Percentiles rank a stretch among this genome's conserved stretches.
phyloP scores from a whole-genome alignment of 1,284 basidiomycete genomes.

The Ustilago shanxiensis region DNA sequence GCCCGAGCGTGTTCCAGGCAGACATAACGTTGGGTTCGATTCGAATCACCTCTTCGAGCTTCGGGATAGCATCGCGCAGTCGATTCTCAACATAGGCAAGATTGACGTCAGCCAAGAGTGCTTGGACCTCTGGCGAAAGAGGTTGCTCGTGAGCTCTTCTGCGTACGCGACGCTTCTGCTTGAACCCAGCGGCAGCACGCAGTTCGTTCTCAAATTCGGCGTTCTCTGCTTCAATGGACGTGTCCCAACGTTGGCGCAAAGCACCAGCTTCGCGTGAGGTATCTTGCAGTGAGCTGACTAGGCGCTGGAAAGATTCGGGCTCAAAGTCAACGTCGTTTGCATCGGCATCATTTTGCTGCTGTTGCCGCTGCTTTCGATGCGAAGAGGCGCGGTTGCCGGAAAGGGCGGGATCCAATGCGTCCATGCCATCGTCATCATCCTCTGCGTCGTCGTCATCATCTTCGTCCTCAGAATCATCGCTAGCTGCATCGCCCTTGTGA shows the following conservation, averaged over 20 bases:
- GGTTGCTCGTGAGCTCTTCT: slow-evolving; percentile 45
- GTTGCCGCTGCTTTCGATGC: neutral
- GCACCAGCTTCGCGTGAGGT: slow-evolving; percentile 45
- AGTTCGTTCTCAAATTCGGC: slow-evolving; percentile 65
- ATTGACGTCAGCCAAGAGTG: slow-evolving; percentile 86
- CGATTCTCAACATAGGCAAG: slow-evolving; percentile 84
- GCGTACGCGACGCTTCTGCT: slow-evolving; percentile 37
- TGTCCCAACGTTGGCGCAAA: slow-evolving; percentile 53
- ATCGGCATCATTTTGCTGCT: neutral
- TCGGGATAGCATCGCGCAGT: slow-evolving; percentile 78
- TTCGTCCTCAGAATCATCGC: slow-evolving; percentile 21
- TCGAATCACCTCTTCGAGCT: slow-evolving; percentile 91
- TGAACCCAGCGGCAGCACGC: slow-evolving; percentile 57
- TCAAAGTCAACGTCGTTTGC: slow-evolving; percentile 46
- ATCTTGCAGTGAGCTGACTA: slow-evolving; percentile 55
- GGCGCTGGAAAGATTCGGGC: slow-evolving; percentile 52
- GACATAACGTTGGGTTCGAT: slow-evolving; percentile 87
- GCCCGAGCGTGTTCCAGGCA: slow-evolving; percentile 88
- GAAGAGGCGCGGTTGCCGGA: slow-evolving; percentile 1
- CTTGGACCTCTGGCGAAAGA: slow-evolving; percentile 84
- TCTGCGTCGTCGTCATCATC: slow-evolving; percentile 13
- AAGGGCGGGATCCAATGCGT: slow-evolving; percentile 22
- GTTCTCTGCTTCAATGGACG: slow-evolving; percentile 60
- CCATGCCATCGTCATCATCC: slow-evolving; percentile 14
- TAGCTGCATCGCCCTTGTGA: neutral